Evolutionary conservation across 192 early-diverging fungal species (phyloP), one percentile per base, ranked within the genome.

Genomic region (Dissophora globulifera): DNA sequence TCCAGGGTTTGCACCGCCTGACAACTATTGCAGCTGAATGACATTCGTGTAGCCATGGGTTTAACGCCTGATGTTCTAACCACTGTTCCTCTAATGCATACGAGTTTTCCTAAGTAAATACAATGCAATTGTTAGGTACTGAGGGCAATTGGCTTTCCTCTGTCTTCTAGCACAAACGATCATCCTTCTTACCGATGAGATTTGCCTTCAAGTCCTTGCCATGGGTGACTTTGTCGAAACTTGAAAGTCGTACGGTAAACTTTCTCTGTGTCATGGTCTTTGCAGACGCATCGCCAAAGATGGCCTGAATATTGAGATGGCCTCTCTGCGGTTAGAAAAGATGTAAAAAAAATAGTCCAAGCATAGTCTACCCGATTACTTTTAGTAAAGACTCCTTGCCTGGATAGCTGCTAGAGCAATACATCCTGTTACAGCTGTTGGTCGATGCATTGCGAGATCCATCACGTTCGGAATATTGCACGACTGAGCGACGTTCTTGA

Each of bases 11-110:
- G 88, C 12, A 75, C 62, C 16, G 55, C 62, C 20, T 83, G 82
- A 57, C 93, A 94, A 2, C 63, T 65, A 15, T 78, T 67, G 58
- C 93, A 95, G 4, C 32, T 69, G 66, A 92, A 94, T 19, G 86
- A 54, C 50, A 93, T 82, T 67, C 88, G 82, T 6, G 79, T 80
- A 45, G 92, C 67, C 22, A 91, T 58, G 23, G 92, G 89, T 53
- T 88, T 93, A 48, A 93, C 84, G 22, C 87, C 82, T 52, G 92
- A 91, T 2, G 89, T 86, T 31, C 91, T 86, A n/a, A 93, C 91
- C 7, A 95, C 88, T 0, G 91, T 91, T 56, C 93, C 93, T n/a
- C 88, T 82, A 5, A 94, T 81, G 27, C 82, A 85, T 22, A 95
- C 85, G 25, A 92, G 82, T 49, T 83, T 69, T 3, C 87, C 89